Base-by-base conservation (phyloP, 495 filamentous ascomycete species). In the Aspergillus saccharolyticus region DNA sequence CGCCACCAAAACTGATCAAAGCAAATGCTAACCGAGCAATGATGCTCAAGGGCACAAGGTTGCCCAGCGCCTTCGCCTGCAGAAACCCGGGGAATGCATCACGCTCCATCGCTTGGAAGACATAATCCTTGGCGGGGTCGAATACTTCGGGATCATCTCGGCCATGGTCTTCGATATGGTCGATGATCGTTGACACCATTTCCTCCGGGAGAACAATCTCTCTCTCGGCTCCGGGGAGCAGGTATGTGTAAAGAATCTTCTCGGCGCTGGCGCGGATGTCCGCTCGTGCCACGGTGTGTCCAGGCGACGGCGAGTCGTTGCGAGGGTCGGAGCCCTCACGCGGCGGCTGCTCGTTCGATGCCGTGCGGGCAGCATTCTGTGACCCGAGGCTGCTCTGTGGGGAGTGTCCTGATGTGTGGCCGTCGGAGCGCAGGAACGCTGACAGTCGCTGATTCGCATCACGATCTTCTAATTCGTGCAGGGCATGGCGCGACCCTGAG, bases 71-170 rank as follows among this genome's bases (percentile, higher is more conserved):
- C 75, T 97, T 97, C 65, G 89, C 86, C 63, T 90, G 85, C 60
- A 98, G 82, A 78, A 98, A 98, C 20, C 92, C 92, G 4, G 94
- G 94, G 72, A 96, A 98, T 15, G 94, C 94, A 74, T 97, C 94
- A 44, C 95, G 85, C 72, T 99, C 94, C 95, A 99, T 99, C 3
- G 94, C 94, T 68, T 97, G 95, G 72, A 97, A 99, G 47, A 96
- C 93, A 68, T 97, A 99, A 74, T 99, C 95, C 72, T 97, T 97
- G 22, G 94, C 94, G 2, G 88, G 85, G 68, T 97, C 93, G 60
- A 99, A 99, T 12, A 99, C 85, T 68, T 97, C 94, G 1, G 94
- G 94, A 66, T 99, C 94, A 62, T 97, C 95, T 64, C 94, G 85
- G 44, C 88, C 88, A 54, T 88, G 83, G 54, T 93, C 86, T 69